phyloP scores from a whole-genome alignment of 306 rosid genomes.

The Purshia tridentata region DNA sequence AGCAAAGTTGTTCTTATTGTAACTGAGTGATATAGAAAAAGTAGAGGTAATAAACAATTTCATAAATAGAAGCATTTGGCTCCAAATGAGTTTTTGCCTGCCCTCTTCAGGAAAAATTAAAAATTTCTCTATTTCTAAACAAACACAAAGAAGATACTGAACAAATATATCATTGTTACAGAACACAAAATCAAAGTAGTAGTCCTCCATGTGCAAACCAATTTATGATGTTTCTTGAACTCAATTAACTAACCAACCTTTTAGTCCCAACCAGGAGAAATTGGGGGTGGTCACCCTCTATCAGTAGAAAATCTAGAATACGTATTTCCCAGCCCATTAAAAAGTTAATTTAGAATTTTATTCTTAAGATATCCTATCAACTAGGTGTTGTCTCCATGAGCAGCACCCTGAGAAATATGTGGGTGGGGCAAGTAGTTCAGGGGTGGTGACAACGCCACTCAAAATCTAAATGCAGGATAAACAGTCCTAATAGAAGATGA shows the following conservation, averaged over 20 bases:
- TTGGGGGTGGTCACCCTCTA: not conserved
- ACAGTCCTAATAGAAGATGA: not conserved
- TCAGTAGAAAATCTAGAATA: not conserved
- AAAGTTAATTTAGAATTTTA: not conserved
- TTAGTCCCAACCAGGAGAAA: constrained; percentile 1
- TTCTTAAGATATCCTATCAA: not conserved
- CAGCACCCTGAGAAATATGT: not conserved
- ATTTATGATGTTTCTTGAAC: not conserved
- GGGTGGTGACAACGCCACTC: too few species aligned
- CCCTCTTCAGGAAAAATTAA: not conserved
- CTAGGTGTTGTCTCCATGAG: not conserved
- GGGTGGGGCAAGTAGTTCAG: not conserved
- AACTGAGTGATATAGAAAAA: not conserved
- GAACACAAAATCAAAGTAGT: not conserved
- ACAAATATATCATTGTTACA: not conserved
- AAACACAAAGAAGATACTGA: not conserved
- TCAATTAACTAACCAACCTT: not conserved
- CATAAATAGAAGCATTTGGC: not conserved
- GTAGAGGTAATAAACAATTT: not conserved
- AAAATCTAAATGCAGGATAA: not conserved
- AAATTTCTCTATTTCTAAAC: not conserved
- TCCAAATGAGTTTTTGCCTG: not conserved
- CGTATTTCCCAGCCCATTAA: not conserved
- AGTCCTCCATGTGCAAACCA: not conserved
- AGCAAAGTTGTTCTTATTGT: not conserved